These are phyloP conservation scores for Hypoxylon trugodes DNA, from an alignment of 495 filamentous ascomycete genomes.

Conservation along the genomic window DNA sequence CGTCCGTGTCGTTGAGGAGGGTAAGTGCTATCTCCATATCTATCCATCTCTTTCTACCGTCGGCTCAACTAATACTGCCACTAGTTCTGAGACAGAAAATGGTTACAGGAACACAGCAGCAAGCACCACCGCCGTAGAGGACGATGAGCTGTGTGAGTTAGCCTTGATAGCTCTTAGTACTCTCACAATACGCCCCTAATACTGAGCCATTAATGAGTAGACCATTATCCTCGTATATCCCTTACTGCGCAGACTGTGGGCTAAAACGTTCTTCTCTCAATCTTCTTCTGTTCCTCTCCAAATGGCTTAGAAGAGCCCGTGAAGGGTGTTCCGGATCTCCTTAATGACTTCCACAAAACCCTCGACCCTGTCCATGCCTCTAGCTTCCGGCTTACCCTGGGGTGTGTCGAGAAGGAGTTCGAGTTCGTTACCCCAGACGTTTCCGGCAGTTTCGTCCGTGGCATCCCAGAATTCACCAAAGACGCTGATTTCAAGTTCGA, in stretches of 20 bases:
- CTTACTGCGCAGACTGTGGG: no score
- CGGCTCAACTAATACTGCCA: constrained; percentile 2
- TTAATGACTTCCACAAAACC: constrained; percentile 41
- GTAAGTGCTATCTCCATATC: constrained; percentile 52
- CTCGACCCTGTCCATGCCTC: constrained; percentile 29
- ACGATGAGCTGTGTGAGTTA: constrained; percentile 26
- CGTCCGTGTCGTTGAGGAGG: constrained; percentile 86
- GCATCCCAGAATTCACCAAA: constrained; percentile 62
- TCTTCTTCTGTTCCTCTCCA: no score
- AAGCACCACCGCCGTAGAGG: constrained; percentile 30
- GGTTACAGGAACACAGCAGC: constrained; percentile 39
- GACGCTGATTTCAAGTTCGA: constrained; percentile 58
- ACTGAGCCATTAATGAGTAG: constrained; percentile 10
- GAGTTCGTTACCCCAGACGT: constrained; percentile 52
- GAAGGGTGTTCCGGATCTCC: constrained; percentile 34
- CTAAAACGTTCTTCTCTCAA: no score
- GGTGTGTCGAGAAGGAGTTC: constrained; percentile 56
- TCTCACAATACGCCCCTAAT: neutral
- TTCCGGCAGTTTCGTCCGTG: constrained; percentile 36
- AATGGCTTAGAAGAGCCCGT: constrained; percentile 22
- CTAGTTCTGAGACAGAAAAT: constrained; percentile 69
- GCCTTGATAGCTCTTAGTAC: constrained; percentile 25
- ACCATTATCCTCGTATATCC: neutral
- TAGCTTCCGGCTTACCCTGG: neutral
- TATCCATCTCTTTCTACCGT: neutral